phyloP scores from a whole-genome alignment of 2,329 filamentous ascomycete genomes.

The Talaromyces funiculosus region DNA sequence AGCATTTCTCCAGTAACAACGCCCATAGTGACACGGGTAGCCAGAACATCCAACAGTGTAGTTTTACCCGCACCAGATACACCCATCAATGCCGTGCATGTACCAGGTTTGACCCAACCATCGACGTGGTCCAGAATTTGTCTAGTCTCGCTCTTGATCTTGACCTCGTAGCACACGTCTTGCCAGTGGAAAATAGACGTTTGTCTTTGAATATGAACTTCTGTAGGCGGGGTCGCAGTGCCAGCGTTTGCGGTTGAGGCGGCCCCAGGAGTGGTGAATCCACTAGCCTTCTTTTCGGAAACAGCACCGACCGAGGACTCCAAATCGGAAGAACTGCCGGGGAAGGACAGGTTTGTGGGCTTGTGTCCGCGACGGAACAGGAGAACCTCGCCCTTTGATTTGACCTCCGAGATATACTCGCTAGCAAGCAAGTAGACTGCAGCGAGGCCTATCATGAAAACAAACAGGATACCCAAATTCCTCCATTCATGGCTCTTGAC shows the following conservation, averaged over 20 bases:
- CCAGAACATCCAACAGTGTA: constrained; percentile 78
- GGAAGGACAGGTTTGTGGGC: constrained; percentile 10
- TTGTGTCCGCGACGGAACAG: constrained; percentile 67
- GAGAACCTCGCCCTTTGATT: constrained; percentile 71
- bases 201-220: constrained; percentile 52
- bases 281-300: not conserved
- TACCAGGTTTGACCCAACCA: constrained; percentile 91
- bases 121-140: constrained; percentile 80
- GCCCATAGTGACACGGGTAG: constrained; percentile 81
- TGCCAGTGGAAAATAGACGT: constrained; percentile 82
- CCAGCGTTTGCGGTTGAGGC: not conserved
- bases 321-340: constrained; percentile 1
- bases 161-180: constrained; percentile 75
- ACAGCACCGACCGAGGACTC: not conserved
- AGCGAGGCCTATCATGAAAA: constrained; percentile 59
- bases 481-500: constrained; percentile 56
- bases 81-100: constrained; percentile 82
- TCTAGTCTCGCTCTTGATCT: constrained; percentile 69
- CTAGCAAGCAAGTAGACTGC: constrained; percentile 58
- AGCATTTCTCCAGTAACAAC: constrained; percentile 82
- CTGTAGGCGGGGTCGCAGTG: not conserved
- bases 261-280: not conserved
- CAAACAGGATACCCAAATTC: constrained; percentile 65
- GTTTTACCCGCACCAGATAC: constrained; percentile 93
- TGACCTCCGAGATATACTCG: constrained; percentile 58